These are phyloP conservation scores for Candida sphagnicola DNA, from an alignment of 805 yeast genomes.

Conservation along the genomic window DNA sequence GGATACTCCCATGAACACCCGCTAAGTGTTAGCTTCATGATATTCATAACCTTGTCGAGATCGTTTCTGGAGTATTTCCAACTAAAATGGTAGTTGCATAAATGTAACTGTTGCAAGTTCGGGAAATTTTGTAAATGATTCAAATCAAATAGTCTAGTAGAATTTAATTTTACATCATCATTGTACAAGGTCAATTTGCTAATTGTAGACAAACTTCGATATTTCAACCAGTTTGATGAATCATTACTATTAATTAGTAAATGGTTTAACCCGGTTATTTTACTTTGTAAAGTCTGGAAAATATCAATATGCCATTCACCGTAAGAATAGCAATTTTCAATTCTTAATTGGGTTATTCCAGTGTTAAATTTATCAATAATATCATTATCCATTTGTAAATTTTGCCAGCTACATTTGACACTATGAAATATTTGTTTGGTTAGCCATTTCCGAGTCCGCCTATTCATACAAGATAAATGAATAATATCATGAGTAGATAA, in stretches of 20 bases:
- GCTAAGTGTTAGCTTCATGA: conserved; percentile 25
- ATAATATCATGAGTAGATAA: conserved; percentile 8
- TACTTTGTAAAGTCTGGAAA: conserved; percentile 14
- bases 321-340: conserved; percentile 26
- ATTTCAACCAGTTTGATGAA: conserved; percentile 41
- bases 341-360: conserved; percentile 21
- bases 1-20: conserved; percentile 60
- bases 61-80: conserved; percentile 26
- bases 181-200: conserved; percentile 4
- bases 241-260: conserved; percentile 28
- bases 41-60: conserved; percentile 11
- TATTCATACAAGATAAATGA: conserved; percentile 14
- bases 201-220: conserved; percentile 14
- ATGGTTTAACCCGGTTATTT: conserved; percentile 18
- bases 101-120: conserved; percentile 25
- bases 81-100: conserved; percentile 41
- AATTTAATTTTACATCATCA: not conserved
- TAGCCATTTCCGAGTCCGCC: conserved; percentile 15
- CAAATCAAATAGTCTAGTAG: conserved; percentile 36
- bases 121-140: conserved; percentile 39
- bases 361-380: conserved; percentile 9
- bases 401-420: conserved; percentile 24
- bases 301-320: conserved; percentile 36
- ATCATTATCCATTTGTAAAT: conserved; percentile 1
- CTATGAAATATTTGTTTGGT: conserved; percentile 14